Conservation (phyloP, 2,329 filamentous ascomycete genomes). For the Penicillium corylophilum region DNA sequence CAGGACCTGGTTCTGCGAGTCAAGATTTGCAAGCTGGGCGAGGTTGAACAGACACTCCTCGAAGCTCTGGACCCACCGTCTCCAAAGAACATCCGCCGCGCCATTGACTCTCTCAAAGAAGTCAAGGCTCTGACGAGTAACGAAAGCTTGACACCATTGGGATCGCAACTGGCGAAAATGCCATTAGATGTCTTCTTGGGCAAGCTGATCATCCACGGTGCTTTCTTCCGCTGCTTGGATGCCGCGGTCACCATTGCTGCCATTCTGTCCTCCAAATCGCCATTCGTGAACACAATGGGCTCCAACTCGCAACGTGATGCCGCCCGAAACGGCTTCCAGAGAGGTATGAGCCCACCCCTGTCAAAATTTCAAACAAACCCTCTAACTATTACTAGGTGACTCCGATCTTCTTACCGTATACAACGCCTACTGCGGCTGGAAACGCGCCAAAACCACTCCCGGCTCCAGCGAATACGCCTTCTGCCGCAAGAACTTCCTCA, state of each 20-base stretch:
- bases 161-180: conserved; percentile 79
- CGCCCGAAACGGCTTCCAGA: conserved; percentile 73
- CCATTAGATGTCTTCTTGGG: conserved; percentile 93
- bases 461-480: conserved; percentile 78
- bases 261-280: conserved; percentile 90
- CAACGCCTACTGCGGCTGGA: conserved; percentile 91
- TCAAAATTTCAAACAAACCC: conserved; percentile 3
- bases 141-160: conserved; percentile 85
- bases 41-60: conserved; percentile 84
- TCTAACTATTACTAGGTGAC: conserved; percentile 55
- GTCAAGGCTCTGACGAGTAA: conserved; percentile 79
- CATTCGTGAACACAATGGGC: conserved; percentile 83
- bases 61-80: conserved; percentile 88
- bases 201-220: conserved; percentile 84
- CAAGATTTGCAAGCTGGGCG: conserved; percentile 94
- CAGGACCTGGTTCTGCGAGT: conserved; percentile 94
- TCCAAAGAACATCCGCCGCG: conserved; percentile 86
- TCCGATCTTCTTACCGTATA: conserved; percentile 92
- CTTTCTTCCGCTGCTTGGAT: conserved; percentile 87
- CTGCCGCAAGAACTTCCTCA: conserved; percentile 92
- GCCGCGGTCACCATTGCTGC: conserved; percentile 89
- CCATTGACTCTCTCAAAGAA: conserved; percentile 89
- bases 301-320: conserved; percentile 79
- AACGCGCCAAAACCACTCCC: conserved; percentile 70
- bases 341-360: conserved; percentile 44